Conservation (phyloP, 805 yeast species). For the Cyberlindnera nakhonratchasimensis region DNA sequence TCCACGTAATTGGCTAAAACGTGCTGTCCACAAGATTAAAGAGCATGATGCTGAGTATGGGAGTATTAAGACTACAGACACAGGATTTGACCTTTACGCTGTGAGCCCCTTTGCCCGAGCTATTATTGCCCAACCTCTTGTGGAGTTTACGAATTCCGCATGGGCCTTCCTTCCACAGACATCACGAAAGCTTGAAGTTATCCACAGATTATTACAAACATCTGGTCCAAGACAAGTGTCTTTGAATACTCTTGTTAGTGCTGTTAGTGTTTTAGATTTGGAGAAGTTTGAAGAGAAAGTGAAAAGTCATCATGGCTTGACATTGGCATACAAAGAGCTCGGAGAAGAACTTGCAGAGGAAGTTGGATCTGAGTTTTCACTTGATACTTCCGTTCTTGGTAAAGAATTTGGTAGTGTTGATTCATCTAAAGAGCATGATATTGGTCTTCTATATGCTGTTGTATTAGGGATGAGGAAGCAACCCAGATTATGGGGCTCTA, state of each 20-base stretch:
- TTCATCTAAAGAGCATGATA: constrained; percentile 15
- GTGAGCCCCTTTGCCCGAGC: constrained; percentile 34
- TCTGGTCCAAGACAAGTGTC: constrained; percentile 41
- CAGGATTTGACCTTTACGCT: constrained; percentile 27
- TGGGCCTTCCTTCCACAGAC: constrained; percentile 38
- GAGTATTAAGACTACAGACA: constrained; percentile 31
- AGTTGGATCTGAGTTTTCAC: constrained; percentile 29
- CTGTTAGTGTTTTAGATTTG: constrained; percentile 34
- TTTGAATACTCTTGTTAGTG: constrained; percentile 35
- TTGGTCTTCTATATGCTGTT: constrained; percentile 39
- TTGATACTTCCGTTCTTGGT: constrained; percentile 19
- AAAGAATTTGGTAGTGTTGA: constrained; percentile 15
- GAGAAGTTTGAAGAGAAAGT: constrained; percentile 21
- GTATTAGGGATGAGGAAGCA: constrained; percentile 49
- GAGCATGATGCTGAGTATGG: constrained; percentile 23
- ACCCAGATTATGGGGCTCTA: constrained; percentile 42
- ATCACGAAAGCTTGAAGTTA: constrained; percentile 40
- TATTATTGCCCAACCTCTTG: constrained; percentile 33
- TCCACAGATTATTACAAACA: constrained; percentile 43
- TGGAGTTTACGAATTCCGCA: constrained; percentile 38
- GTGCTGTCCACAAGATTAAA: constrained; percentile 22
- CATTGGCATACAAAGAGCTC: constrained; percentile 29
- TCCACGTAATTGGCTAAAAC: constrained; percentile 35
- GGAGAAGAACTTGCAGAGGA: constrained; percentile 8
- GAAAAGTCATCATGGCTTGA: constrained; percentile 16